phyloP scores from a whole-genome alignment of 805 yeast genomes.

The Nadsonia fulvescens region DNA sequence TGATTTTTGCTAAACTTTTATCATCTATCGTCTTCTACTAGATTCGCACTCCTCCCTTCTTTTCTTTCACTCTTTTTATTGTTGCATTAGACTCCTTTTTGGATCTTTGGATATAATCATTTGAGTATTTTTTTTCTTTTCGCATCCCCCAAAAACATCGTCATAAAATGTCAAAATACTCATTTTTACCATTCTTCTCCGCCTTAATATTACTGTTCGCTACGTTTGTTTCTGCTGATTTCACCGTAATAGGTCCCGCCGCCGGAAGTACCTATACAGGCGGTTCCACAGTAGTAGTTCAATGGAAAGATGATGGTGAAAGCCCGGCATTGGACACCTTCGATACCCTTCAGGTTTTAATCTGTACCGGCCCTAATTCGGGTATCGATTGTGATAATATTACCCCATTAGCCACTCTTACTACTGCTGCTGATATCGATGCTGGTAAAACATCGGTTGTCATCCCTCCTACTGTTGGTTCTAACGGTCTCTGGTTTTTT shows the following conservation, averaged over 20 bases:
- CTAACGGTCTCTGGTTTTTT: conserved; percentile 52
- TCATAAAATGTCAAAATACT: conserved; percentile 3
- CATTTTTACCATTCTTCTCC: conserved; percentile 5
- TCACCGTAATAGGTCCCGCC: conserved; percentile 26
- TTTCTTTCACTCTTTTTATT: too few species aligned
- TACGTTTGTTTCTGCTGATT: conserved; percentile 27
- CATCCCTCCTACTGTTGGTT: conserved; percentile 23
- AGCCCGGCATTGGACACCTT: conserved; percentile 29
- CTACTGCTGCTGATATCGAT: conserved; percentile 1
- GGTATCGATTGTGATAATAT: conserved; percentile 25
- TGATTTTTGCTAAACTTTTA: too few species aligned
- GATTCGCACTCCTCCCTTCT: too few species aligned
- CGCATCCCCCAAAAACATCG: too few species aligned
- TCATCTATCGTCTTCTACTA: too few species aligned
- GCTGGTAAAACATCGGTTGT: conserved; percentile 2
- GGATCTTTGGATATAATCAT: too few species aligned
- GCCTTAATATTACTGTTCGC: conserved; percentile 6
- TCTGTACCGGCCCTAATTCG: conserved; percentile 53
- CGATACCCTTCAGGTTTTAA: conserved; percentile 28
- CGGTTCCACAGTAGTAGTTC: conserved; percentile 20
- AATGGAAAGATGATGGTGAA: conserved; percentile 41
- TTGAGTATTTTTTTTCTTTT: too few species aligned
- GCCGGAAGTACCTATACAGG: conserved; percentile 24
- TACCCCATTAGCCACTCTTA: conserved; percentile 14
- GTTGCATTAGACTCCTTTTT: too few species aligned